Percentiles rank a stretch among this genome's conserved stretches.
phyloP scores from a whole-genome alignment of 116 monocot species.

The Posidonia oceanica region DNA sequence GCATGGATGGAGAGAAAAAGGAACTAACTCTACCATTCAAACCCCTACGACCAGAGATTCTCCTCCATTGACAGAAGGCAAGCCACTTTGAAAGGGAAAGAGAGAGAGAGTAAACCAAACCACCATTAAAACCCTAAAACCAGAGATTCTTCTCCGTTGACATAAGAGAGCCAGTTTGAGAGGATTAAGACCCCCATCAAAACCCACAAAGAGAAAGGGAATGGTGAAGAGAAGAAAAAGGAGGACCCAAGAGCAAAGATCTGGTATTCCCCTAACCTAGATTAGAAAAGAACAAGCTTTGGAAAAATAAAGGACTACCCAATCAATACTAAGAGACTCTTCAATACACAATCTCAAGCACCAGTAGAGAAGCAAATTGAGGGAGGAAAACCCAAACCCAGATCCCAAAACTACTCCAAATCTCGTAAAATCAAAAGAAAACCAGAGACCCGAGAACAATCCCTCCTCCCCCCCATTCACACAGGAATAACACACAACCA shows the following conservation, averaged over 20 bases:
- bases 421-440: neutral
- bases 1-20: too few species aligned
- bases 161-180: neutral
- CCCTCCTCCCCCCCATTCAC: neutral
- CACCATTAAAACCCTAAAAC: neutral
- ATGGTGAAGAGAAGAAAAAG: neutral
- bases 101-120: neutral
- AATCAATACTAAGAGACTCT: neutral
- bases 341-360: neutral
- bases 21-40: too few species aligned
- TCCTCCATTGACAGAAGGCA: too few species aligned
- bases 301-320: neutral
- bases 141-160: neutral
- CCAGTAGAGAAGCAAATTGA: neutral
- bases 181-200: neutral
- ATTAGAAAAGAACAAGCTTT: neutral
- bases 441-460: too few species aligned
- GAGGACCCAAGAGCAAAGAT: neutral
- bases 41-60: too few species aligned
- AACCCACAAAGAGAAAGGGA: neutral
- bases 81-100: neutral
- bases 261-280: too few species aligned
- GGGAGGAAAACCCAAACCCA: neutral
- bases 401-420: slow-evolving; percentile 5
- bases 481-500: too few species aligned